phyloP scores from a whole-genome alignment of 495 filamentous ascomycete species.

The Penicillium paradoxum region DNA sequence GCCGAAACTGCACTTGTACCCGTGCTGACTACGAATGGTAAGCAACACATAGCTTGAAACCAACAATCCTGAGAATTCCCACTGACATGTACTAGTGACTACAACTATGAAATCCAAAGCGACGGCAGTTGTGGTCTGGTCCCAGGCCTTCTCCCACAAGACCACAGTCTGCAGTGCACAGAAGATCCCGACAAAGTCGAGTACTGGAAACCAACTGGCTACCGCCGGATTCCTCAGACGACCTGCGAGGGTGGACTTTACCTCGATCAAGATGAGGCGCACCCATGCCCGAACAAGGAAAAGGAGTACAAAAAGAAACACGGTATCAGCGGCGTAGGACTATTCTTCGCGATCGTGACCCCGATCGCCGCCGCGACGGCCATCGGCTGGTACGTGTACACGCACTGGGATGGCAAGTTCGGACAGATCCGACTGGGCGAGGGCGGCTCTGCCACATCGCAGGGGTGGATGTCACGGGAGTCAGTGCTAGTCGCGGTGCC shows the following conservation, averaged over 20 bases:
- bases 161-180: slow-evolving; percentile 60
- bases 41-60: neutral
- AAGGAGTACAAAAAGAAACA: slow-evolving; percentile 70
- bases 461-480: slow-evolving; percentile 55
- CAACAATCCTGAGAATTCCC: neutral
- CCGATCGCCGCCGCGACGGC: slow-evolving; percentile 63
- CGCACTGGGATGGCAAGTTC: slow-evolving; percentile 83
- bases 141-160: slow-evolving; percentile 58
- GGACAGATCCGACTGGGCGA: slow-evolving; percentile 84
- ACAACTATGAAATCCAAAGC: slow-evolving; percentile 76
- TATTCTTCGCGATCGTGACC: slow-evolving; percentile 80
- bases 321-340: slow-evolving; percentile 62
- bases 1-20: slow-evolving; percentile 73
- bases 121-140: slow-evolving; percentile 76
- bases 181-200: slow-evolving; percentile 61
- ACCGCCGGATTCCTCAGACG: slow-evolving; percentile 83
- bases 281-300: slow-evolving; percentile 70
- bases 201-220: slow-evolving; percentile 79
- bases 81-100: slow-evolving; percentile 60
- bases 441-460: slow-evolving; percentile 26
- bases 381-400: slow-evolving; percentile 81
- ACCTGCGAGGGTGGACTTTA: slow-evolving; percentile 73
- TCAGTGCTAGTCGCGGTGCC: slow-evolving; percentile 71
- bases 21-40: slow-evolving; percentile 92
- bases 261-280: slow-evolving; percentile 56